Evolutionary conservation across 352 stramenopile species (phyloP).

Genomic region (Lagenidium sp.): DNA sequence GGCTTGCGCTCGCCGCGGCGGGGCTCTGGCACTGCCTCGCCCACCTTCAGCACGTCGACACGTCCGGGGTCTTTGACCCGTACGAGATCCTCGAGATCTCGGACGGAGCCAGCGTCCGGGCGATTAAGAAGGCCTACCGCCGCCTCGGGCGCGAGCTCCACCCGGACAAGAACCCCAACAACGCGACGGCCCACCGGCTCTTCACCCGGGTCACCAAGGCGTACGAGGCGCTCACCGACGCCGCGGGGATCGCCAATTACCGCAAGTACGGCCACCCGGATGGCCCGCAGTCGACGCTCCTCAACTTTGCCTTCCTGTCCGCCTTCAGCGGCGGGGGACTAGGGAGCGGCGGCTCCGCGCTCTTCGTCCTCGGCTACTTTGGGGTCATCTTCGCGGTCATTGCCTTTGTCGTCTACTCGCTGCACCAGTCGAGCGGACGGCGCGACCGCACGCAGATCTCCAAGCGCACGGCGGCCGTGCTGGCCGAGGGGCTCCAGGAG

Average conservation of each 20-base stretch:
- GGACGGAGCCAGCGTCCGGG: conserved; percentile 30
- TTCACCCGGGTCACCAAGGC: conserved; percentile 78
- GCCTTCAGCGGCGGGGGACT: conserved; percentile 34
- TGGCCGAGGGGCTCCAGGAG: conserved; percentile 43
- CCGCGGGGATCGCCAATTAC: conserved; percentile 64
- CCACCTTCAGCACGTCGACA: conserved; percentile 62
- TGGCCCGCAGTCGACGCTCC: conserved; percentile 60
- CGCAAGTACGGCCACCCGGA: conserved; percentile 76
- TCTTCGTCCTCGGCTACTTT: conserved; percentile 75
- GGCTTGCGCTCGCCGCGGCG: conserved; percentile 34
- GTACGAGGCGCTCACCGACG: conserved; percentile 80
- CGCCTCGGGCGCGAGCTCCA: conserved; percentile 56
- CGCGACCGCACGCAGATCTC: conserved; percentile 62
- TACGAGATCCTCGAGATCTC: conserved; percentile 79
- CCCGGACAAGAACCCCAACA: conserved; percentile 73
- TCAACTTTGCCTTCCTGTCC: conserved; percentile 63
- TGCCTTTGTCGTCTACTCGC: conserved; percentile 47
- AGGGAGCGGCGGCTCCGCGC: conserved; percentile 25
- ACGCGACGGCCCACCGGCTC: conserved; percentile 23
- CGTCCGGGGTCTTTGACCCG: conserved; percentile 71
- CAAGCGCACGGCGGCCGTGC: conserved; percentile 24
- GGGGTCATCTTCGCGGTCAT: conserved; percentile 45
- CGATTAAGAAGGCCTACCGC: conserved; percentile 78
- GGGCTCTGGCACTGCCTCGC: conserved; percentile 41
- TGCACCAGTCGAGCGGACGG: conserved; percentile 39